Percentiles rank a stretch among this genome's conserved stretches.
These are phyloP conservation scores for Beauveria sp. DNA, from an alignment of 2,329 filamentous ascomycete genomes.

Conservation along the genomic window DNA sequence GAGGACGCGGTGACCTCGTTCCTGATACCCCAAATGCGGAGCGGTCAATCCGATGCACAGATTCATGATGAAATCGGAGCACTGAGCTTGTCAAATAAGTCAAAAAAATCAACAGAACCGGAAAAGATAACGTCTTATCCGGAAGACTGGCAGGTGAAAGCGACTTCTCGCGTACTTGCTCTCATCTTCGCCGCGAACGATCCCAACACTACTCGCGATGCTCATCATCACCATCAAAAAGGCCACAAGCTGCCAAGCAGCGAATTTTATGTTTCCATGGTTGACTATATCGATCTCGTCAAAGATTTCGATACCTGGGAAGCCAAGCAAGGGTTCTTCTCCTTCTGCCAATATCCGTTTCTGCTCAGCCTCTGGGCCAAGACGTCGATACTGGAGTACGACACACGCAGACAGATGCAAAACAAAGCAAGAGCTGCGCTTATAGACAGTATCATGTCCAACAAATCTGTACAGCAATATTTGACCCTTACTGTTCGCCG, in stretches of 20 bases:
- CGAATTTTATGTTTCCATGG: slow-evolving; percentile 78
- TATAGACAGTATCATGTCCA: slow-evolving; percentile 77
- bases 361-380: slow-evolving; percentile 89
- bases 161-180: slow-evolving; percentile 71
- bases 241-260: slow-evolving; percentile 70
- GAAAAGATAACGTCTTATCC: slow-evolving; percentile 56
- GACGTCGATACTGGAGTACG: slow-evolving; percentile 81
- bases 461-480: slow-evolving; percentile 66
- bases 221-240: slow-evolving; percentile 23
- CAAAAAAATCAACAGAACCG: slow-evolving; percentile 48
- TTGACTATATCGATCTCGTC: slow-evolving; percentile 80
- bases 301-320: slow-evolving; percentile 88
- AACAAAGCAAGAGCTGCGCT: slow-evolving; percentile 82
- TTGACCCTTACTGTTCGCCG: slow-evolving; percentile 70
- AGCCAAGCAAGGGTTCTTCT: slow-evolving; percentile 62
- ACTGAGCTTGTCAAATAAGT: slow-evolving; percentile 38
- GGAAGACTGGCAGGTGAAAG: slow-evolving; percentile 86
- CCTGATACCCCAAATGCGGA: slow-evolving; percentile 65
- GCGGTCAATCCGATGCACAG: slow-evolving; percentile 58
- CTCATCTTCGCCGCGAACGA: slow-evolving; percentile 79
- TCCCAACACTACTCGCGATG: slow-evolving; percentile 28
- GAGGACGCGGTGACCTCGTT: slow-evolving; percentile 55
- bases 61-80: slow-evolving; percentile 69
- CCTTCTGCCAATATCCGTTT: slow-evolving; percentile 89
- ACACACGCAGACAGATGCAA: slow-evolving; percentile 83